Evolutionary conservation across 805 yeast species (phyloP).

Genomic region (Ogataea nitratoaversa): DNA sequence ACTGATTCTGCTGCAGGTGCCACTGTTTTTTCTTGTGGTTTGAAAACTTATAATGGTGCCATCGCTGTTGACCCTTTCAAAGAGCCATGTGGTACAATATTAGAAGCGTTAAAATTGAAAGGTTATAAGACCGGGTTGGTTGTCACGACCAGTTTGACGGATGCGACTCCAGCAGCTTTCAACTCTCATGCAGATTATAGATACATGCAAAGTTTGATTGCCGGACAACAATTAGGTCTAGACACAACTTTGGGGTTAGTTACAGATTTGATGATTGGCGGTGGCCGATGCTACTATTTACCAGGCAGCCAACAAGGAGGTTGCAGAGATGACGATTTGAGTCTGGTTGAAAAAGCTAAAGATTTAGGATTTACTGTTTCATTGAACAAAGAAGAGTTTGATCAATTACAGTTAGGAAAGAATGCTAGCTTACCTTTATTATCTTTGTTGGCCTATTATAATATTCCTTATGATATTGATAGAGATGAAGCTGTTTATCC

Average conservation of each 20-base stretch:
- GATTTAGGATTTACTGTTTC: constrained; percentile 61
- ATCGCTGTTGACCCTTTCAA: constrained; percentile 73
- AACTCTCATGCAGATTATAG: constrained; percentile 75
- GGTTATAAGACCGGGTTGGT: constrained; percentile 88
- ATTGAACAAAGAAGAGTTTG: constrained; percentile 56
- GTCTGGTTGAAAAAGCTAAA: constrained; percentile 63
- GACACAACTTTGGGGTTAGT: constrained; percentile 67
- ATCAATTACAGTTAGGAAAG: constrained; percentile 48
- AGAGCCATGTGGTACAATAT: constrained; percentile 79
- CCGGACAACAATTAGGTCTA: constrained; percentile 79
- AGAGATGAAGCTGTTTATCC: constrained; percentile 61
- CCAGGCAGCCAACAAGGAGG: constrained; percentile 51
- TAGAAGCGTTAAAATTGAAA: constrained; percentile 79
- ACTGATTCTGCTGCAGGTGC: constrained; percentile 99
- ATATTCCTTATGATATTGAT: constrained; percentile 84
- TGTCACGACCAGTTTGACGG: constrained; percentile 88
- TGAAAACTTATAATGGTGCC: constrained; percentile 85
- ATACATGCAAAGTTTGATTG: constrained; percentile 78
- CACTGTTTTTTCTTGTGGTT: constrained; percentile 83
- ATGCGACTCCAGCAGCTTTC: constrained; percentile 93
- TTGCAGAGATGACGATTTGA: constrained; percentile 65
- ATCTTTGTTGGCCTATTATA: constrained; percentile 68
- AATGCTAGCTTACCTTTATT: constrained; percentile 73
- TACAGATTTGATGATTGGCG: constrained; percentile 86
- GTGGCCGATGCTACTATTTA: constrained; percentile 82